These are phyloP conservation scores for Penicillium brevicompactum DNA, from an alignment of 2,329 filamentous ascomycete species.

Conservation along the genomic window DNA sequence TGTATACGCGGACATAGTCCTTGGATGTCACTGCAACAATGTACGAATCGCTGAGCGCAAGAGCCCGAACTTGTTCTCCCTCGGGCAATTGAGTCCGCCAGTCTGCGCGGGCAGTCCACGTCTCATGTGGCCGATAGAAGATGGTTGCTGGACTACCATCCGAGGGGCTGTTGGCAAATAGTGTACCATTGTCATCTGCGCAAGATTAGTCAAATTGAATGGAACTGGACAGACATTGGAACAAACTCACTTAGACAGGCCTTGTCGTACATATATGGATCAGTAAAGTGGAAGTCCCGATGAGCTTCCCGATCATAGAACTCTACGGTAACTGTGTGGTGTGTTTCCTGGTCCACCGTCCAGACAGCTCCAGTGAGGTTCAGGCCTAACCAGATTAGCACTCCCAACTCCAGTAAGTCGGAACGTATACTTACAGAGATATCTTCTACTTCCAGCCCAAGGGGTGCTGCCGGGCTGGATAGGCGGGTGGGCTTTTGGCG, in stretches of 20 bases:
- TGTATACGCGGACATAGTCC: slow-evolving; percentile 90
- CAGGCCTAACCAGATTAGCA: slow-evolving; percentile 52
- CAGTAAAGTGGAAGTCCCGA: slow-evolving; percentile 95
- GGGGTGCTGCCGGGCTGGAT: slow-evolving; percentile 96
- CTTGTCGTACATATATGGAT: slow-evolving; percentile 94
- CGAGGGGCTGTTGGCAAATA: slow-evolving; percentile 78
- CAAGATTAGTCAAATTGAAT: slow-evolving; percentile 23
- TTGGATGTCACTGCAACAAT: slow-evolving; percentile 83
- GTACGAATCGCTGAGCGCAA: slow-evolving; percentile 89
- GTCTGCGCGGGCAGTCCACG: slow-evolving; percentile 87
- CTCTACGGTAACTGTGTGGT: slow-evolving; percentile 92
- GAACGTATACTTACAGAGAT: slow-evolving; percentile 64
- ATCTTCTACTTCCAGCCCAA: slow-evolving; percentile 91
- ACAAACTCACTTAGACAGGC: slow-evolving; percentile 71
- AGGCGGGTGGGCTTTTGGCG: slow-evolving; percentile 74
- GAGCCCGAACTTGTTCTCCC: slow-evolving; percentile 82
- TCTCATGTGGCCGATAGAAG: slow-evolving; percentile 97
- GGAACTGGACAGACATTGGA: background rate
- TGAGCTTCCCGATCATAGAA: slow-evolving; percentile 95
- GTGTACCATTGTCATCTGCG: slow-evolving; percentile 71
- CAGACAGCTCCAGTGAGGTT: slow-evolving; percentile 94
- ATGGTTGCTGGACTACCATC: slow-evolving; percentile 72
- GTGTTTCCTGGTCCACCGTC: slow-evolving; percentile 93
- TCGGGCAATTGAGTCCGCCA: slow-evolving; percentile 87
- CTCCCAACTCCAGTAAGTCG: background rate